Conservation (phyloP, 768 basidiomycete genomes). For the Phanerochaete sordida region DNA sequence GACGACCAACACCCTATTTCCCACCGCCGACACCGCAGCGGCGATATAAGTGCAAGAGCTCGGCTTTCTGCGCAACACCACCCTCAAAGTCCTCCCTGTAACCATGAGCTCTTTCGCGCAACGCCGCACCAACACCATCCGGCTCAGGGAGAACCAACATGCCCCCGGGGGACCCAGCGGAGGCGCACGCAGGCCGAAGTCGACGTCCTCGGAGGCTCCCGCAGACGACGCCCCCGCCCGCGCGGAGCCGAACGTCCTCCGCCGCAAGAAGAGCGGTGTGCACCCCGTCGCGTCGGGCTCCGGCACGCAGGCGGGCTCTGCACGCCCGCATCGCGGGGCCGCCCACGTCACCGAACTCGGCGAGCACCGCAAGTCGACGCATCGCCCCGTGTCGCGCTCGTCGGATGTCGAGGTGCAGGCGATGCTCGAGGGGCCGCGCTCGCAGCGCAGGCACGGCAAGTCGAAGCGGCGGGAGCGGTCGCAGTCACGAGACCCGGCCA, state of each 20-base stretch:
- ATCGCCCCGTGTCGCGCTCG: neutral
- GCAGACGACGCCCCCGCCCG: conserved; percentile 16
- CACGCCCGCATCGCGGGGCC: neutral
- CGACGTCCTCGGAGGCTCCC: conserved; percentile 31
- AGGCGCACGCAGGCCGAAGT: conserved; percentile 27
- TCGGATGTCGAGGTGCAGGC: conserved; percentile 1
- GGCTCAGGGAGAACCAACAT: conserved; percentile 22
- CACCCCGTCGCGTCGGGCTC: neutral
- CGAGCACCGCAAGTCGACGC: conserved; percentile 1
- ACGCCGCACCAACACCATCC: conserved; percentile 3
- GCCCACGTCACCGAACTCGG: neutral
- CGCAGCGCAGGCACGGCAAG: neutral
- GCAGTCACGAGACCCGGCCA: conserved; percentile 30
- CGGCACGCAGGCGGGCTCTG: neutral
- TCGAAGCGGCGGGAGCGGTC: conserved; percentile 32
- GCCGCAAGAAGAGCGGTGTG: conserved; percentile 27
- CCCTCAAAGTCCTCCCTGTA: neutral
- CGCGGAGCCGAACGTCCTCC: conserved; percentile 21
- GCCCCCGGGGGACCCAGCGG: neutral
- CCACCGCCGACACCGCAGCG: neutral
- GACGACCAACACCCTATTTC: neutral
- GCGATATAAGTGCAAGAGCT: neutral
- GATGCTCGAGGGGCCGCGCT: conserved; percentile 17
- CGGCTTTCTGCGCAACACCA: neutral
- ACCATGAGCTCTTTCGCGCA: neutral